Percentiles rank a stretch among this genome's conserved stretches.
Evolutionary conservation across 2,329 filamentous ascomycete genomes (phyloP).

Genomic region (Fusarium pseudoanthophilum): DNA sequence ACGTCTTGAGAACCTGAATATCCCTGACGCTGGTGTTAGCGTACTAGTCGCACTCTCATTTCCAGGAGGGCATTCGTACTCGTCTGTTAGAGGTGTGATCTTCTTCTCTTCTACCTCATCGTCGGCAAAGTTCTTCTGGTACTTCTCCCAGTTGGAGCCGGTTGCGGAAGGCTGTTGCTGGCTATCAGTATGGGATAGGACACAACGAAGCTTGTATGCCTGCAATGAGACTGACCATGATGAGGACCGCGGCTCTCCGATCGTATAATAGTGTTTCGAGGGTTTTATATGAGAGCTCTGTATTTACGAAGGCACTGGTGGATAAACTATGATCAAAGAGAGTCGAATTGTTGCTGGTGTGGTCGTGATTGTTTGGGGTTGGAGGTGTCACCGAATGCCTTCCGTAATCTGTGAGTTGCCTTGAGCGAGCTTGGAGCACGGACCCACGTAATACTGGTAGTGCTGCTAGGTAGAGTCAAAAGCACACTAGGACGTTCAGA

Average conservation of each 20-base stretch:
- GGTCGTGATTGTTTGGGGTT: slow-evolving; percentile 44
- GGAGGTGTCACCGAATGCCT: slow-evolving; percentile 51
- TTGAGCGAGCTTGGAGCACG: slow-evolving; percentile 54
- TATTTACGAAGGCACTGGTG: background rate
- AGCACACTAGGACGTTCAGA: slow-evolving; percentile 40
- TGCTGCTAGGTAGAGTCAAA: background rate
- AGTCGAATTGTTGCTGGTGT: slow-evolving; percentile 32
- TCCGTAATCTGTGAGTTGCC: slow-evolving; percentile 56
- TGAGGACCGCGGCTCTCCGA: slow-evolving; percentile 48
- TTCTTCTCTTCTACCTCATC: slow-evolving; percentile 99
- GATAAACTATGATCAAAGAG: slow-evolving; percentile 11
- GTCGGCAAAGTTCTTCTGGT: slow-evolving; percentile 95
- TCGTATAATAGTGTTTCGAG: background rate
- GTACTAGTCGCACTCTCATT: background rate
- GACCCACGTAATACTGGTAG: slow-evolving; percentile 35
- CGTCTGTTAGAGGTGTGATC: slow-evolving; percentile 95
- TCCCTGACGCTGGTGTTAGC: slow-evolving; percentile 70
- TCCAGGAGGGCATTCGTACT: slow-evolving; percentile 68
- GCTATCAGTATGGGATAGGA: slow-evolving; percentile 38
- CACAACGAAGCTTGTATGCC: slow-evolving; percentile 14
- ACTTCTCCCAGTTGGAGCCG: slow-evolving; percentile 97
- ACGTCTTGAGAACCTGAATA: slow-evolving; percentile 99
- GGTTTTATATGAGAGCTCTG: background rate
- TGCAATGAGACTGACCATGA: slow-evolving; percentile 53
- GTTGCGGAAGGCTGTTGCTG: slow-evolving; percentile 86